These are phyloP conservation scores for Lachnellula arida DNA, from an alignment of 2,329 filamentous ascomycete genomes.

Conservation along the genomic window DNA sequence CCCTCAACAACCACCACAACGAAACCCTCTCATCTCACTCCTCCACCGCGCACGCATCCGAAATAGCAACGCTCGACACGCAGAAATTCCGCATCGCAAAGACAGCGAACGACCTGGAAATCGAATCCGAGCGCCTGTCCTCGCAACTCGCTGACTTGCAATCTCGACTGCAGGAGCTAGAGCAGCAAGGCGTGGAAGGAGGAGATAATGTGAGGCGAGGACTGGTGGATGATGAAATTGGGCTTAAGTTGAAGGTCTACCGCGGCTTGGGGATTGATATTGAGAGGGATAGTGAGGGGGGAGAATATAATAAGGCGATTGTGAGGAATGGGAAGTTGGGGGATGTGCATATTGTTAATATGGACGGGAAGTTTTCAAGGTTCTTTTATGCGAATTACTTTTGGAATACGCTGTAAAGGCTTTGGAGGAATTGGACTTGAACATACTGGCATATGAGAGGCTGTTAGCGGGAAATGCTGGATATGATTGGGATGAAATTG, in stretches of 20 bases:
- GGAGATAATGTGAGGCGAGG: slow-evolving; percentile 38
- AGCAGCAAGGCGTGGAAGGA: slow-evolving; percentile 82
- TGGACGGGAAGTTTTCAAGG: slow-evolving; percentile 85
- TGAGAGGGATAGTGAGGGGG: slow-evolving; percentile 64
- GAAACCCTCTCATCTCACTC: slow-evolving; percentile 74
- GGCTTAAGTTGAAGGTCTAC: slow-evolving; percentile 83
- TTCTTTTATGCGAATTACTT: slow-evolving; percentile 96
- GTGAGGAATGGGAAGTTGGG: slow-evolving; percentile 82
- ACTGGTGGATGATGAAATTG: slow-evolving; percentile 57
- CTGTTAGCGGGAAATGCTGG: neutral
- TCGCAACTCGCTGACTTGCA: slow-evolving; percentile 71
- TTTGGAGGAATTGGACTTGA: neutral
- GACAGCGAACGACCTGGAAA: slow-evolving; percentile 80
- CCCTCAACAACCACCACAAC: slow-evolving; percentile 68
- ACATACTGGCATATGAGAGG: neutral
- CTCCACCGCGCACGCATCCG: slow-evolving; percentile 71
- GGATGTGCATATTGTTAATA: slow-evolving; percentile 90
- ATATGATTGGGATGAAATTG: neutral
- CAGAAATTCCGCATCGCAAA: slow-evolving; percentile 96
- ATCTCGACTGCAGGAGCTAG: slow-evolving; percentile 72
- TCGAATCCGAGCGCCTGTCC: slow-evolving; percentile 88
- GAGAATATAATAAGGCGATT: slow-evolving; percentile 80
- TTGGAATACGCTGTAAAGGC: slow-evolving; percentile 73
- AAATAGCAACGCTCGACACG: slow-evolving; percentile 83
- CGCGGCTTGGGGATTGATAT: slow-evolving; percentile 86